Percentiles rank a stretch among this genome's conserved stretches.
These are phyloP conservation scores for Pestalotiopsis sp. DNA, from an alignment of 2,329 filamentous ascomycete species.

Conservation along the genomic window DNA sequence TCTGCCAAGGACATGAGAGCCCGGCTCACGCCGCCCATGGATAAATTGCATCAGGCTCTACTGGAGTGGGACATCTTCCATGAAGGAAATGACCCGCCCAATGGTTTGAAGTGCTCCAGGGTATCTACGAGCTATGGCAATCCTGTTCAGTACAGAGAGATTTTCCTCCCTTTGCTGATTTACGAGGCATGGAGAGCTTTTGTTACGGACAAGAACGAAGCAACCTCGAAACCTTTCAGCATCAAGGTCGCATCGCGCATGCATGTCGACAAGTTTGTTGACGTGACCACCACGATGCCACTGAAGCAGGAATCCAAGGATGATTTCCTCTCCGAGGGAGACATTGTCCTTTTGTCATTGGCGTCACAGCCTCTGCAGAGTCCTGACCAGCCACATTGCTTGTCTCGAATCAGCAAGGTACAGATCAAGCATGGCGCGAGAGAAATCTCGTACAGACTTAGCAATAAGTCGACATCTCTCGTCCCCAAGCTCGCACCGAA, in stretches of 20 bases:
- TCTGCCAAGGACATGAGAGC: constrained; percentile 94
- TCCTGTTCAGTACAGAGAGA: constrained; percentile 79
- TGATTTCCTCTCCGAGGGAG: constrained; percentile 75
- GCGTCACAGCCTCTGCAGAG: constrained; percentile 70
- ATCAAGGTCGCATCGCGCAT: constrained; percentile 87
- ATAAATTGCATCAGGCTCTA: constrained; percentile 80
- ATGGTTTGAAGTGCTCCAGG: constrained; percentile 69
- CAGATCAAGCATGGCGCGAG: constrained; percentile 79
- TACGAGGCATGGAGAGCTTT: constrained; percentile 97
- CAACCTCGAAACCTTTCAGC: constrained; percentile 77
- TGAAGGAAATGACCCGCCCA: constrained; percentile 81
- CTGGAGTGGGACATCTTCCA: constrained; percentile 96
- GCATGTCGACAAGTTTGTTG: constrained; percentile 89
- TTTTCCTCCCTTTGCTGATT: constrained; percentile 86
- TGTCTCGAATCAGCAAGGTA: constrained; percentile 81
- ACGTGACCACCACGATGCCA: constrained; percentile 84
- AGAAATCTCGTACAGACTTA: constrained; percentile 85
- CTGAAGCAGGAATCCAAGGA: constrained; percentile 69
- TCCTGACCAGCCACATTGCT: constrained; percentile 72
- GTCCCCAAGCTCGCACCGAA: constrained; percentile 68
- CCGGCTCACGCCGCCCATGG: constrained; percentile 86
- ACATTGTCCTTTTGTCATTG: constrained; percentile 85
- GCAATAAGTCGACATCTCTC: constrained; percentile 66
- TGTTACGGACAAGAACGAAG: constrained; percentile 86
- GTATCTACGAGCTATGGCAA: constrained; percentile 80